phyloP scores from a whole-genome alignment of 306 rosid genomes.

The Castanea crenata region DNA sequence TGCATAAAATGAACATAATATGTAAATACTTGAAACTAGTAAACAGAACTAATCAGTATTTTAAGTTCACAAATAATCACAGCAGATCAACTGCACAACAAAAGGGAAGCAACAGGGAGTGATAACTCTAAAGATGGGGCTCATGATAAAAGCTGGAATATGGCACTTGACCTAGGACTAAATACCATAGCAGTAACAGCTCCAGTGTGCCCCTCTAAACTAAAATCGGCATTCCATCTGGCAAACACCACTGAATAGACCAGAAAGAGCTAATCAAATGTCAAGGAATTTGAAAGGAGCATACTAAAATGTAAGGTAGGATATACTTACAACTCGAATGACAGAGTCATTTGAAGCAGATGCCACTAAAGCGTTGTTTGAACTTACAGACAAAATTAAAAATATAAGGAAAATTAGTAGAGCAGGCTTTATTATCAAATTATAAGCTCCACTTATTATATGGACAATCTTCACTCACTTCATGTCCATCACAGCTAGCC shows the following conservation, averaged over 20 bases:
- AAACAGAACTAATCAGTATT: slow-evolving; percentile 2
- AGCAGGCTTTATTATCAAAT: slow-evolving; percentile 1
- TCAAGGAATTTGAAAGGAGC: slow-evolving; percentile 5
- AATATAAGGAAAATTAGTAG: not conserved
- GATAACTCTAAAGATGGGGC: slow-evolving; percentile 34
- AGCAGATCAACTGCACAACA: slow-evolving; percentile 8
- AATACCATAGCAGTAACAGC: slow-evolving; percentile 82
- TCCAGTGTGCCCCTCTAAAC: slow-evolving; percentile 77
- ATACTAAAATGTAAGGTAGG: slow-evolving; percentile 9
- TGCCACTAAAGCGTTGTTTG: slow-evolving; percentile 82
- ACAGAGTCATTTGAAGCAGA: slow-evolving; percentile 88
- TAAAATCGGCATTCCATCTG: slow-evolving; percentile 81
- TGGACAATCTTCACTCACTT: slow-evolving; percentile 52
- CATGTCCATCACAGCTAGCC: slow-evolving; percentile 90
- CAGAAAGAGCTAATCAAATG: slow-evolving; percentile 27
- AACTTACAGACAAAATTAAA: slow-evolving; percentile 33
- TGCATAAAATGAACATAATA: not conserved
- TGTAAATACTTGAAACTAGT: not conserved
- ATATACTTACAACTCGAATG: slow-evolving; percentile 73
- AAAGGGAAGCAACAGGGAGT: slow-evolving; percentile 18
- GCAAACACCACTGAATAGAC: slow-evolving; percentile 74
- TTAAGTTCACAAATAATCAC: not conserved
- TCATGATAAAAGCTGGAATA: slow-evolving; percentile 76
- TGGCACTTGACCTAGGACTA: slow-evolving; percentile 66
- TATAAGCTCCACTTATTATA: slow-evolving; percentile 23